A percentile compares a stretch with the other conserved stretches of the same genome.
Conservation (phyloP, 306 rosid species). For the Ochetophila trinervis region DNA sequence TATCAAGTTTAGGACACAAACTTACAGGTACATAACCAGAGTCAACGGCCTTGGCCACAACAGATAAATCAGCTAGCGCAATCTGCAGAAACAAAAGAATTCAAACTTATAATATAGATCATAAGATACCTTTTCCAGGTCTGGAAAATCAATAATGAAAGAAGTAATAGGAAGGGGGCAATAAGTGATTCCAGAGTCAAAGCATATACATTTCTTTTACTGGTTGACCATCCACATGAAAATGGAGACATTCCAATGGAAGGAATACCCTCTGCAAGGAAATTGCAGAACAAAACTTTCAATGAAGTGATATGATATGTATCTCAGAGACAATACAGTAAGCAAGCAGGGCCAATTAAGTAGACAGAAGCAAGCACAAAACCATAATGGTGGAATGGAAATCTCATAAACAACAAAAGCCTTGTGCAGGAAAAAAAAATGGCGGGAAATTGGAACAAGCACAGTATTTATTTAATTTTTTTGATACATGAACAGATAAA, state of each 20-base stretch:
- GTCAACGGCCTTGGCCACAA: slow-evolving; percentile 63
- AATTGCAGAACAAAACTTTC: slow-evolving; percentile 17
- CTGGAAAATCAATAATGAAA: neutral
- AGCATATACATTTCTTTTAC: slow-evolving; percentile 50
- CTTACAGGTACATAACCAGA: slow-evolving; percentile 84
- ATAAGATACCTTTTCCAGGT: slow-evolving; percentile 4
- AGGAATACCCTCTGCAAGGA: slow-evolving; percentile 83
- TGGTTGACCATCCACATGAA: slow-evolving; percentile 87
- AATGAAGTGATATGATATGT: slow-evolving; percentile 13
- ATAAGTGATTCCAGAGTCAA: slow-evolving; percentile 9
- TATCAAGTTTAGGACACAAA: slow-evolving; percentile 27
- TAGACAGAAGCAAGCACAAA: slow-evolving; percentile 23
- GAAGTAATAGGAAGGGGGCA: slow-evolving; percentile 10
- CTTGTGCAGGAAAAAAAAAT: neutral
- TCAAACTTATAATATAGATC: slow-evolving; percentile 21
- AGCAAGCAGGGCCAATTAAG: slow-evolving; percentile 1
- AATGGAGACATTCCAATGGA: slow-evolving; percentile 91
- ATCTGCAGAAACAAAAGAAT: slow-evolving; percentile 45
- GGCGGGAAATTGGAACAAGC: neutral
- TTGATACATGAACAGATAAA: neutral
- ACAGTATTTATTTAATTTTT: neutral
- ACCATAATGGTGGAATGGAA: neutral
- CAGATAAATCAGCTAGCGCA: slow-evolving; percentile 61
- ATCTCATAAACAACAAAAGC: slow-evolving; percentile 6
- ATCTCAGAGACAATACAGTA: neutral